Evolutionary conservation across 768 basidiomycete genomes (phyloP).

Genomic region (Paxillus rubicundulus): DNA sequence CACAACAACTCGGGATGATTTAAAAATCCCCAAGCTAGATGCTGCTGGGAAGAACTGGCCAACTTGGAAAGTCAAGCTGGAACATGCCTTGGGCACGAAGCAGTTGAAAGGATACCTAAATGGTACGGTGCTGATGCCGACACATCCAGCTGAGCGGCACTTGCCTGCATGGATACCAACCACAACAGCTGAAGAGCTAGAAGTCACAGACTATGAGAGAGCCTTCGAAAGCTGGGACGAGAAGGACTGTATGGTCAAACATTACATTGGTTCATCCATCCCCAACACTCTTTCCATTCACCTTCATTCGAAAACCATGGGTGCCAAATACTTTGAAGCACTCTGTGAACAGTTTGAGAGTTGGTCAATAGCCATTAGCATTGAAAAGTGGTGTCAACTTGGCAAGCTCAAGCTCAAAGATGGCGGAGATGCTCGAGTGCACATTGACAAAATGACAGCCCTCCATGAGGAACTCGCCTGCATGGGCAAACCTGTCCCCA

Average conservation of each 20-base stretch:
- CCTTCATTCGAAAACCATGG: slow-evolving; percentile 5
- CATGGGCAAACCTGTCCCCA: slow-evolving; percentile 30
- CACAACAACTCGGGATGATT: too few relatives aligned
- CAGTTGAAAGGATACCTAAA: not conserved
- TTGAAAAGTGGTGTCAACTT: not conserved
- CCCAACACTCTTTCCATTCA: not conserved
- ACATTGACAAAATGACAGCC: slow-evolving; percentile 29
- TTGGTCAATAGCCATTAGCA: not conserved
- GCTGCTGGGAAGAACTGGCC: not conserved
- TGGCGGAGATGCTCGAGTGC: slow-evolving; percentile 28
- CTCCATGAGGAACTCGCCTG: slow-evolving; percentile 34
- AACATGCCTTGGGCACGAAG: too few relatives aligned
- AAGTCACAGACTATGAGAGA: not conserved
- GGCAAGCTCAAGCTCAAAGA: slow-evolving; percentile 14
- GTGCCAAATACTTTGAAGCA: slow-evolving; percentile 16
- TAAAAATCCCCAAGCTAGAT: not conserved
- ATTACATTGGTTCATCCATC: not conserved
- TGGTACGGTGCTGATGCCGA: slow-evolving; percentile 2
- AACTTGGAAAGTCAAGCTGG: not conserved
- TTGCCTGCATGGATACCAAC: not conserved
- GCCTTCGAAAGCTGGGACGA: slow-evolving; percentile 4
- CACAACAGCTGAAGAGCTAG: not conserved
- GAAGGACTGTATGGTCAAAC: slow-evolving; percentile 29
- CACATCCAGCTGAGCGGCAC: slow-evolving; percentile 7
- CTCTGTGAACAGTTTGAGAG: not conserved